These are phyloP conservation scores for Gyromitra esculenta DNA, from an alignment of 2,329 filamentous ascomycete species.

Conservation along the genomic window DNA sequence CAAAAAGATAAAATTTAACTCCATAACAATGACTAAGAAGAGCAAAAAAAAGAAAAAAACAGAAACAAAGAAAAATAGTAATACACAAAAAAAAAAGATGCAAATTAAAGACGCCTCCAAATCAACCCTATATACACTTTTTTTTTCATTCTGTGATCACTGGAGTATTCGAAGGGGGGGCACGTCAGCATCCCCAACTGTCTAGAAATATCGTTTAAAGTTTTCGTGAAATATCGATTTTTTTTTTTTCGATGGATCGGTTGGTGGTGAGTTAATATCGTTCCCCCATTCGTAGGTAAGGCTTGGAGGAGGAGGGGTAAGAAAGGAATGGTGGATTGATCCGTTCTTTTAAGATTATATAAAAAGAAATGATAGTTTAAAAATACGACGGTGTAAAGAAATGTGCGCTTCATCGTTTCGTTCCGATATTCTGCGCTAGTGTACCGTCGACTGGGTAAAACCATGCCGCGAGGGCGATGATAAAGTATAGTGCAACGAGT, in stretches of 20 bases:
- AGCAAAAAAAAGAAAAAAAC: background rate
- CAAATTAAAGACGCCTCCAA: background rate
- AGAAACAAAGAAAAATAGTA: background rate
- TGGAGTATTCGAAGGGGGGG: background rate
- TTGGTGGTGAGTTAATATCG: no score
- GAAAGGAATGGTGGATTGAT: no score
- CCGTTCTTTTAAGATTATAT: no score
- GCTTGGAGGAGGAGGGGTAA: no score
- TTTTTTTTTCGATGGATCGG: no score
- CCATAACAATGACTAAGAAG: background rate
- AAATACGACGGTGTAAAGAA: background rate
- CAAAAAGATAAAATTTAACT: background rate
- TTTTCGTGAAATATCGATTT: no score
- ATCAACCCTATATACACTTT: no score
- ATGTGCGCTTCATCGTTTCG: background rate
- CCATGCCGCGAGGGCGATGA: constrained; percentile 67
- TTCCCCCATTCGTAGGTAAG: no score
- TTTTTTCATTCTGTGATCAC: no score
- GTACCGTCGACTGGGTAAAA: constrained; percentile 50
- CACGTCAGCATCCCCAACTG: no score
- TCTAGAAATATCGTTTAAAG: no score
- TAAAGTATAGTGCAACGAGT: constrained; percentile 79
- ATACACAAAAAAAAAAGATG: background rate
- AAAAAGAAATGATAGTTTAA: background rate
- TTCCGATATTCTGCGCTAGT: constrained; percentile 23